Percentiles rank a stretch among this genome's conserved stretches.
These are phyloP conservation scores for Aspergillus sp. DNA, from an alignment of 2,329 filamentous ascomycete species.

Conservation along the genomic window DNA sequence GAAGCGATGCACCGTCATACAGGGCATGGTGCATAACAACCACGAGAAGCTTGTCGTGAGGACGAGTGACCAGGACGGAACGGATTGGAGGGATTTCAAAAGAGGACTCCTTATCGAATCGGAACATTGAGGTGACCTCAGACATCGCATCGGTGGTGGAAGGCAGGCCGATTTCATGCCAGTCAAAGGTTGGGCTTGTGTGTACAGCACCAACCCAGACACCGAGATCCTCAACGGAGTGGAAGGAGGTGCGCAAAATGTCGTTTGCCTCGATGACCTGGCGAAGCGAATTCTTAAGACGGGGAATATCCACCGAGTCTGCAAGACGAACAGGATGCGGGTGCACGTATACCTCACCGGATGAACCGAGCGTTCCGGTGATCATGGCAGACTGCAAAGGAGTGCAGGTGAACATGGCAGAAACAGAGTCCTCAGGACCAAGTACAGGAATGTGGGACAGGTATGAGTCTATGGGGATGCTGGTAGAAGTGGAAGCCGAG, in stretches of 20 bases:
- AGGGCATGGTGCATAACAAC: slow-evolving; percentile 73
- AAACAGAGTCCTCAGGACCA: slow-evolving; percentile 12
- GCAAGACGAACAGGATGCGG: slow-evolving; percentile 54
- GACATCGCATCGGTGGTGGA: slow-evolving; percentile 8
- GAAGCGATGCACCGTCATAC: slow-evolving; percentile 77
- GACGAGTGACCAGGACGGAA: slow-evolving; percentile 22
- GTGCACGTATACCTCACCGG: slow-evolving; percentile 60
- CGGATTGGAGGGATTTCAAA: slow-evolving; percentile 26
- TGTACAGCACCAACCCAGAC: slow-evolving; percentile 24
- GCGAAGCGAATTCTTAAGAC: slow-evolving; percentile 51
- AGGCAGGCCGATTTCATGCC: slow-evolving; percentile 13
- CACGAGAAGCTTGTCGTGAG: slow-evolving; percentile 33
- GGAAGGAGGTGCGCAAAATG: slow-evolving; percentile 56
- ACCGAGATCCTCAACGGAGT: slow-evolving; percentile 14
- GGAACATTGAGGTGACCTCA: slow-evolving; percentile 7
- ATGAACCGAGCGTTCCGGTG: slow-evolving; percentile 54
- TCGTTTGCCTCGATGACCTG: slow-evolving; percentile 45
- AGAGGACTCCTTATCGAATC: slow-evolving; percentile 11
- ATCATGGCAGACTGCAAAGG: slow-evolving; percentile 79
- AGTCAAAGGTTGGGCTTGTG: slow-evolving; percentile 10
- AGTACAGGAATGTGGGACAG: slow-evolving; percentile 11
- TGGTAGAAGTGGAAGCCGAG: neutral
- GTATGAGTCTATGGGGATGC: slow-evolving; percentile 6
- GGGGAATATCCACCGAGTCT: slow-evolving; percentile 34
- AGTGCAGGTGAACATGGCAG: slow-evolving; percentile 49